Conservation (phyloP, 257 asterid species). For the Jasminum sambac region DNA sequence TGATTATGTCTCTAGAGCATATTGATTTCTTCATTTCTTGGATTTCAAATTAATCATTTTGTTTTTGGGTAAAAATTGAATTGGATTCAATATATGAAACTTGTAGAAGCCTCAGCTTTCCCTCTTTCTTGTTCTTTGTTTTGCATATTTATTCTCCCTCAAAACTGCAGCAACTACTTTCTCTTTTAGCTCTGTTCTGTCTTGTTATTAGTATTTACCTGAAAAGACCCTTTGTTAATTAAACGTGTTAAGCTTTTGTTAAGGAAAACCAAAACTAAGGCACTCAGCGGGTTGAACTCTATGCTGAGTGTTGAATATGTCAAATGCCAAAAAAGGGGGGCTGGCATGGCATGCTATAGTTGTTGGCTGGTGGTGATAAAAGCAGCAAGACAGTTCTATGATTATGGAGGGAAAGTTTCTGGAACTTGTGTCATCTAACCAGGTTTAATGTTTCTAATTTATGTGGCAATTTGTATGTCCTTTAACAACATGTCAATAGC, state of each 20-base stretch:
- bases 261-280: background rate
- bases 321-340: background rate
- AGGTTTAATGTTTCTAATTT: background rate
- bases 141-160: background rate
- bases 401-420: background rate
- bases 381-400: background rate
- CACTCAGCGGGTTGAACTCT: background rate
- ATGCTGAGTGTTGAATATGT: background rate
- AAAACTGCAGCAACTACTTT: background rate
- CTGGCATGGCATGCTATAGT: background rate
- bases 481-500: background rate
- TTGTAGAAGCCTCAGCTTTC: background rate
- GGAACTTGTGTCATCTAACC: background rate
- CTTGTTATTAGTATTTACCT: no score
- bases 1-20: background rate
- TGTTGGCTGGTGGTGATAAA: background rate
- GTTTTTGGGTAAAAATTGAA: background rate
- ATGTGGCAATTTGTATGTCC: background rate
- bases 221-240: background rate
- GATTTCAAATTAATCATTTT: background rate
- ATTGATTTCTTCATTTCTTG: background rate
- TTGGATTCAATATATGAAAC: background rate
- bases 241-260: background rate
- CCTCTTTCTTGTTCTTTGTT: background rate
- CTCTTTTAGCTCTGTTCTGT: background rate